Evolutionary conservation across 2,329 filamentous ascomycete species (phyloP).

Genomic region (Dryadomyces sulphureus): DNA sequence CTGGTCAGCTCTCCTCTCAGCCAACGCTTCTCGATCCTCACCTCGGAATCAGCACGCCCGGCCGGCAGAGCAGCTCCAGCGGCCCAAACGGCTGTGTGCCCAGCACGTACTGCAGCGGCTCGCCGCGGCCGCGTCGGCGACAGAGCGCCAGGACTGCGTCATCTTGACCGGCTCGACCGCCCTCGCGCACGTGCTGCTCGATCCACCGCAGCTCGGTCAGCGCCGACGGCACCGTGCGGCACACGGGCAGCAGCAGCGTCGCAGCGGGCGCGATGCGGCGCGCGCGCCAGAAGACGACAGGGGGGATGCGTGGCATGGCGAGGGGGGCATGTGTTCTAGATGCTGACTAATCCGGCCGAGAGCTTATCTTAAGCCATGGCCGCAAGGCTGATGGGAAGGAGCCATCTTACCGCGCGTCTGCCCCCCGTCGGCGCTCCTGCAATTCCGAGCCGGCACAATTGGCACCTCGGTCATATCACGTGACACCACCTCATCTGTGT

Average conservation of each 20-base stretch:
- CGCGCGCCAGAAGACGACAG: constrained; percentile 39
- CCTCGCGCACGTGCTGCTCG: constrained; percentile 33
- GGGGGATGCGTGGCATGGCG: constrained; percentile 48
- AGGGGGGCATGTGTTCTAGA: neutral
- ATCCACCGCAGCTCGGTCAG: constrained; percentile 63
- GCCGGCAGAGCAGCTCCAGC: constrained; percentile 61
- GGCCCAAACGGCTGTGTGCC: constrained; percentile 79
- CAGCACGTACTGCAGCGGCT: constrained; percentile 78
- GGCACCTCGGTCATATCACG: too few species aligned
- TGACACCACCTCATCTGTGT: too few species aligned
- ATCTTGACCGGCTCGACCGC: neutral
- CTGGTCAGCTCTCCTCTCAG: neutral
- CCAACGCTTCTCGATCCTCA: constrained; percentile 15
- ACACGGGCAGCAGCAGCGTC: constrained; percentile 45
- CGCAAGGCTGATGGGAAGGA: too few species aligned
- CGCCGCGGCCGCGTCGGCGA: constrained; percentile 38
- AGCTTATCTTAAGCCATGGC: too few species aligned
- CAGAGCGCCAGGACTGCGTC: constrained; percentile 26
- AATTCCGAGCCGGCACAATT: too few species aligned
- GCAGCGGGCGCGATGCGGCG: constrained; percentile 38
- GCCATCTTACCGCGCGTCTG: too few species aligned
- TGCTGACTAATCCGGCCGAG: too few species aligned
- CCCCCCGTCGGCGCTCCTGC: too few species aligned
- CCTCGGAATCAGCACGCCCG: constrained; percentile 76
- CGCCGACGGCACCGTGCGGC: constrained; percentile 47